Conservation (phyloP, 1,139 yeast species). For the Taphrina pruni region DNA sequence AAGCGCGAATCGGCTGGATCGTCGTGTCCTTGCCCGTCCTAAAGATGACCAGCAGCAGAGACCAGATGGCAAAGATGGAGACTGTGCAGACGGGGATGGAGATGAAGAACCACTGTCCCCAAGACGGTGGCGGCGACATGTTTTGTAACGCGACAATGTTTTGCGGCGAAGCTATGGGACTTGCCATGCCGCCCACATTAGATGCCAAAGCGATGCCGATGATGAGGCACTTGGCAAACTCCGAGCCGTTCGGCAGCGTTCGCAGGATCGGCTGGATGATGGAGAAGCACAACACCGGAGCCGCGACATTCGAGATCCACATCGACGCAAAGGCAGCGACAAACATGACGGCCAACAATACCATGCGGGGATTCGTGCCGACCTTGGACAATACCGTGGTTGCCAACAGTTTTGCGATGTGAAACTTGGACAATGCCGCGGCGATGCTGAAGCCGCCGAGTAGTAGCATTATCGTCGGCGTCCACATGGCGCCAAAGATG, state of each 20-base stretch:
- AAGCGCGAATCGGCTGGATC: slow-evolving; percentile 64
- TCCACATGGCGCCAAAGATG: slow-evolving; percentile 90
- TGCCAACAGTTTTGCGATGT: slow-evolving; percentile 82
- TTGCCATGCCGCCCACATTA: slow-evolving; percentile 93
- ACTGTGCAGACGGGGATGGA: slow-evolving; percentile 77
- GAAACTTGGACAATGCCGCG: slow-evolving; percentile 88
- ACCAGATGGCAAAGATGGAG: slow-evolving; percentile 71
- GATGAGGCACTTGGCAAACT: slow-evolving; percentile 80
- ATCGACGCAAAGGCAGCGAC: slow-evolving; percentile 85
- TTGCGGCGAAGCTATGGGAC: slow-evolving; percentile 96
- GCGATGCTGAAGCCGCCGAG: slow-evolving; percentile 94
- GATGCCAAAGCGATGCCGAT: slow-evolving; percentile 91
- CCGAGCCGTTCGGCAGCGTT: slow-evolving; percentile 76
- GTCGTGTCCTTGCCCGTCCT: slow-evolving; percentile 63
- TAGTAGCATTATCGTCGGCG: slow-evolving; percentile 84
- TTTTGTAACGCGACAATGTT: slow-evolving; percentile 85
- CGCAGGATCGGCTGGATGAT: slow-evolving; percentile 86
- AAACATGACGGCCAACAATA: slow-evolving; percentile 77
- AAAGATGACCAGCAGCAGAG: slow-evolving; percentile 69
- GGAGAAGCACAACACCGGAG: slow-evolving; percentile 89
- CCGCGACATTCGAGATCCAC: slow-evolving; percentile 97
- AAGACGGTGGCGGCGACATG: slow-evolving; percentile 88
- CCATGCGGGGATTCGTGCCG: slow-evolving; percentile 81
- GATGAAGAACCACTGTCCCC: slow-evolving; percentile 93
- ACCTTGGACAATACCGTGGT: slow-evolving; percentile 80